Evolutionary conservation across 2,329 filamentous ascomycete species (phyloP).

Genomic region (Aotearoamyces nothofagi): DNA sequence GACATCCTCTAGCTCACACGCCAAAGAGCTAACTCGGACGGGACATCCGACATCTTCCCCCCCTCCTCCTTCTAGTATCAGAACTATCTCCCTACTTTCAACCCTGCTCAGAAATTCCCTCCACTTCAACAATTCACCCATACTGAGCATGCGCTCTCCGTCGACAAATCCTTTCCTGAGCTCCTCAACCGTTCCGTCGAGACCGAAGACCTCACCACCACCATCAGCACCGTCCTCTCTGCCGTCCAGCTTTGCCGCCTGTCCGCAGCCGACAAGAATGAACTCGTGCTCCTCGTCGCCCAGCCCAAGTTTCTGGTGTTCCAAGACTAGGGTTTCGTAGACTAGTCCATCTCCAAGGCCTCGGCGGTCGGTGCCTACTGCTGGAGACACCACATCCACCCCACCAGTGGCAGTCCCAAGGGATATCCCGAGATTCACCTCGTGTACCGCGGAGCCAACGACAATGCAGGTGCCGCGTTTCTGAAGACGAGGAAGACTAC

Average conservation of each 20-base stretch:
- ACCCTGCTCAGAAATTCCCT: constrained; percentile 43
- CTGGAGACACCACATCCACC: constrained; percentile 66
- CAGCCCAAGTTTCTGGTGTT: constrained; percentile 68
- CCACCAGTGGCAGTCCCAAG: constrained; percentile 56
- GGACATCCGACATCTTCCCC: too few relatives aligned
- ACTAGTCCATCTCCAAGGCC: constrained; percentile 51
- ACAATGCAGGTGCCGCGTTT: constrained; percentile 41
- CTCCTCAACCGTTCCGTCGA: constrained; percentile 36
- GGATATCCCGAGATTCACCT: constrained; percentile 61
- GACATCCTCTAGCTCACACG: too few relatives aligned
- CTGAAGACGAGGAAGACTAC: constrained; percentile 56
- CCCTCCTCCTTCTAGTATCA: too few relatives aligned
- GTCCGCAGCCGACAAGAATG: constrained; percentile 53
- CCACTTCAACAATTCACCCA: constrained; percentile 55
- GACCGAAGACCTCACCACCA: constrained; percentile 49
- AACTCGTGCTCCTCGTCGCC: constrained; percentile 58
- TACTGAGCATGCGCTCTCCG: constrained; percentile 58
- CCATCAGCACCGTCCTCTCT: constrained; percentile 54
- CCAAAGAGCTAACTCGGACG: too few relatives aligned
- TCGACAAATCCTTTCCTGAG: constrained; percentile 51
- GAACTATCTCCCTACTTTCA: constrained; percentile 58
- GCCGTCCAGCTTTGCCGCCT: constrained; percentile 57
- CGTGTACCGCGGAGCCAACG: constrained; percentile 56
- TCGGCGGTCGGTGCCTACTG: constrained; percentile 61
- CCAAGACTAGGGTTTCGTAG: constrained; percentile 54